Percentiles rank a stretch among this genome's conserved stretches.
Conservation (phyloP, 257 asterid species). For the Buddleja alternifolia region DNA sequence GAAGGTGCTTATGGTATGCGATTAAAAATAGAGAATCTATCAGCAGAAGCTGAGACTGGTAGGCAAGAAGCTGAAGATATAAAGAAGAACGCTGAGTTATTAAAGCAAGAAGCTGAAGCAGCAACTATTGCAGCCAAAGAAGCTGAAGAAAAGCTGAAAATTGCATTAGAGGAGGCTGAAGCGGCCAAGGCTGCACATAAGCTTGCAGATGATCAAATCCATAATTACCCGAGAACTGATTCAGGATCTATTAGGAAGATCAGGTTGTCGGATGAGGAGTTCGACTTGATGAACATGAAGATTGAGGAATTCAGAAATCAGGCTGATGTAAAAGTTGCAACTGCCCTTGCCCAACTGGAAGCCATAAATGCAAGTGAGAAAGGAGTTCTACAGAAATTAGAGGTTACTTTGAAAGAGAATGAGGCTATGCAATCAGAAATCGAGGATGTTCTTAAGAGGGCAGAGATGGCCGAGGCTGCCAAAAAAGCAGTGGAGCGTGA, state of each 20-base stretch:
- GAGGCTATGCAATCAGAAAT: constrained; percentile 51
- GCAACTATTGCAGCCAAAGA: constrained; percentile 41
- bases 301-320: constrained; percentile 38
- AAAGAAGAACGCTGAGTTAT: constrained; percentile 33
- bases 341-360: constrained; percentile 55
- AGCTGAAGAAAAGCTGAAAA: constrained; percentile 55
- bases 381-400: constrained; percentile 42
- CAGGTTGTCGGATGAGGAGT: constrained; percentile 53
- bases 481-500: constrained; percentile 55
- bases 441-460: constrained; percentile 57
- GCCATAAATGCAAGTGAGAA: constrained; percentile 45
- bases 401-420: constrained; percentile 43
- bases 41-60: constrained; percentile 47
- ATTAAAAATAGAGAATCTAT: constrained; percentile 43
- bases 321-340: constrained; percentile 61
- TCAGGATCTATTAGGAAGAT: constrained; percentile 37
- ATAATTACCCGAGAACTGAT: constrained; percentile 30
- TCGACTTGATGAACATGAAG: constrained; percentile 45
- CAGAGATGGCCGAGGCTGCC: constrained; percentile 78
- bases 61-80: constrained; percentile 46
- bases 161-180: constrained; percentile 50
- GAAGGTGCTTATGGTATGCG: constrained; percentile 37
- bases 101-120: constrained; percentile 57
- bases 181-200: constrained; percentile 61
- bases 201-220: constrained; percentile 48